Evolutionary conservation across 2,329 filamentous ascomycete species (phyloP), one percentile per base, ranked within the genome.

Genomic region (Penicillium thymicola): DNA sequence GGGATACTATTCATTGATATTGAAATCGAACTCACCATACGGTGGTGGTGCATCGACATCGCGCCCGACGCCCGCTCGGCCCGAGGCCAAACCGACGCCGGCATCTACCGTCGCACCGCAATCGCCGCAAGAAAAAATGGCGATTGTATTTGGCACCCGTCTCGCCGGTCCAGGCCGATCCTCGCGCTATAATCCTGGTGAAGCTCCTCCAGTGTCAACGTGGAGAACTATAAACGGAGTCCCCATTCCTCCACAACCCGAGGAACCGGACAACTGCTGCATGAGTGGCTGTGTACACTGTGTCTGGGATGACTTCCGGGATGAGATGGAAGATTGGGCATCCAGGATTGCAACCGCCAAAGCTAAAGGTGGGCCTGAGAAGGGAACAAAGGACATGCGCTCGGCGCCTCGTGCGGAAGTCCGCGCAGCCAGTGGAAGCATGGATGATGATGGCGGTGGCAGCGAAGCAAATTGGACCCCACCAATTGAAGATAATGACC

Each of bases 251-350:
- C 92, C 92, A 0, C 84, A 84, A 46, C 94, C 94, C 1, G 82
- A 85, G 46, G 93, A 99, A 75, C 94, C 94, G 4, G 94, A 97
- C 68, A 97, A 99, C 71, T 99, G 94, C 81, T 99, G 94, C 76
- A 99, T 99, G 94, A 94, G 90, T 69, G 94, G 94, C 3, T 99
- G 94, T 72, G 93, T 96, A 47, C 92, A 97, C 73, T 99, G 94
- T 73, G 94, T 97, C 3, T 97, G 92, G 92, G 92, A 97, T 67
- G 81, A 85, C 51, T 97, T 87, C 74, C 83, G 92, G 9, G 93
- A 99, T 64, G 94, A 97, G 51, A 82, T 97, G 75, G 92, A 97
- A 73, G 89, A 90, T 56, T 97, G 92, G 90, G 88, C 87, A 4
- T 77, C 79, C 14, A 82, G 85, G 57, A 84, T 82, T 36, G 77